phyloP scores from a whole-genome alignment of 352 stramenopile genomes.

The Pythium plurisporium region DNA sequence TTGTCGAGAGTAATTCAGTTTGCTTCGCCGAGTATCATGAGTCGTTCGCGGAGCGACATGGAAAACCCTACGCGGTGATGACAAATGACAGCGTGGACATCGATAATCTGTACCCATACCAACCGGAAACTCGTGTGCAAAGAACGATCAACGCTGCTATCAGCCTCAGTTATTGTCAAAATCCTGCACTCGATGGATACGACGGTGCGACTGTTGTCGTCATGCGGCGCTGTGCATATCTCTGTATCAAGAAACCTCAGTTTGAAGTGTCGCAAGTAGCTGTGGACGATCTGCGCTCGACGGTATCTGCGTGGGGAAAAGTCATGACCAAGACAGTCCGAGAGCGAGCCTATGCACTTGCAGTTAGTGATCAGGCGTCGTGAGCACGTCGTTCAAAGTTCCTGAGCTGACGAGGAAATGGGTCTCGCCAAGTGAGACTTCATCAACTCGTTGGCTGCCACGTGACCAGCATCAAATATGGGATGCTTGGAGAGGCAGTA shows the following conservation, averaged over 20 bases:
- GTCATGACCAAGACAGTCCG: slow-evolving; percentile 6
- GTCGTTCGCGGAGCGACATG: slow-evolving; percentile 5
- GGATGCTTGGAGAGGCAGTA: no score
- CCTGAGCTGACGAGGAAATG: no score
- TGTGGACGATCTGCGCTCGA: neutral
- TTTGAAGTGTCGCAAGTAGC: slow-evolving; percentile 1
- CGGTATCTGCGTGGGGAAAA: neutral
- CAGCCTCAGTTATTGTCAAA: slow-evolving; percentile 10
- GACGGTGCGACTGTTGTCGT: slow-evolving; percentile 6
- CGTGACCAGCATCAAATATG: no score
- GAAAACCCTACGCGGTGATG: slow-evolving; percentile 25
- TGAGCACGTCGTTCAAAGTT: no score
- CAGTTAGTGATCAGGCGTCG: neutral
- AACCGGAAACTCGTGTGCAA: slow-evolving; percentile 18
- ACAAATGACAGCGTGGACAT: slow-evolving; percentile 35
- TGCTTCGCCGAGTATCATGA: slow-evolving; percentile 29
- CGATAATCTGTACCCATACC: slow-evolving; percentile 48
- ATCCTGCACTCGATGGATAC: neutral
- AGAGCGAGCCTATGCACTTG: neutral
- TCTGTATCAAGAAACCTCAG: neutral
- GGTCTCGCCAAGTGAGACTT: no score
- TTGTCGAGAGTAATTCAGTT: slow-evolving; percentile 19
- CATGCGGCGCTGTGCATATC: neutral
- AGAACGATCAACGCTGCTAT: slow-evolving; percentile 22
- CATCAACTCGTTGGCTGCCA: no score